Base-by-base conservation (phyloP, 2,329 filamentous ascomycete species). In the Ophiostoma ulmi region DNA sequence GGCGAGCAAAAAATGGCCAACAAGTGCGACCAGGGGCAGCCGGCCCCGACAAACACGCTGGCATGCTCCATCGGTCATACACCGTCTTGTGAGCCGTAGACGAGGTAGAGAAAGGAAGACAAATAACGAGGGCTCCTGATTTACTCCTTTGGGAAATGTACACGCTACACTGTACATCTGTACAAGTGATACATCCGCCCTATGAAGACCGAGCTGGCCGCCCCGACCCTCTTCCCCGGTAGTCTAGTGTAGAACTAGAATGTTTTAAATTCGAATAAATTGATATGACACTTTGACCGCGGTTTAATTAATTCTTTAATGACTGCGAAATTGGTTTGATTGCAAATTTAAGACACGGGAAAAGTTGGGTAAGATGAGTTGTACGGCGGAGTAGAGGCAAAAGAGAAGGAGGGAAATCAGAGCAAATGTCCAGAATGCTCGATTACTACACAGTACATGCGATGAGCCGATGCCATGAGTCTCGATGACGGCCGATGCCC, bases 151-250 rank as follows among this genome's bases (percentile, higher is more conserved):
- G 3, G 36, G 63, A 20, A 65, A 65, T 39, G 36, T 65, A 65
- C 35, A 65, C 63, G 63, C 63, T 65, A 38, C 35, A 63, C 52
- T 17, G 10, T 58, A 52, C 3, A 31, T 10, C 31, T 31, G 31
- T 31, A 31, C 31, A 20, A n/a, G 48, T 35, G 13, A 65, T 41
- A 63, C 70, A 38, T 63, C 69, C 70, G 41, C 67, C 69, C 70
- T 26, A 14, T 52, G 17, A 65, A 64, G 52, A 38, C 52, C 68
- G 31, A 69, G 68, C 68, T 68, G 70, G 64, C 52, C 64, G 70
- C 48, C 63, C 70, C 70, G 68, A 68, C 64, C 68, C 63, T 69
- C 61, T 69, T 71, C 67, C 67, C 70, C 67, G 67, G 70, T 39
- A 64, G 31, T 31, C 31, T 63, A 63, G 58, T 63, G 11, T 36